Percentiles rank a stretch among this genome's conserved stretches.
Conservation (phyloP, 2,329 filamentous ascomycete species). For the Xylariaceae sp. region DNA sequence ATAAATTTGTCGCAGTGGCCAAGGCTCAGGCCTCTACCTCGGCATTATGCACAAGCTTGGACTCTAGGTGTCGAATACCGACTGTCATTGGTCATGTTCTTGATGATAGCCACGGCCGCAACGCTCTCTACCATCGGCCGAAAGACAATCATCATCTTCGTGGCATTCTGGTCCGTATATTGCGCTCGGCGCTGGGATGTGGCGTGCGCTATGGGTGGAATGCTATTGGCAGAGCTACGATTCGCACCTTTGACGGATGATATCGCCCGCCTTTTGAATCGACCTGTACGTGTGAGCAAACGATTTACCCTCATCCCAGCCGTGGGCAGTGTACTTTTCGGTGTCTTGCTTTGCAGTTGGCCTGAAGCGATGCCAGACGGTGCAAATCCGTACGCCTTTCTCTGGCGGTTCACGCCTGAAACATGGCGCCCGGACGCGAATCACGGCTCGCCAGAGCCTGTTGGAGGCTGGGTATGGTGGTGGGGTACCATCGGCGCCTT, state of each 20-base stretch:
- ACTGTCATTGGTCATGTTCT: slow-evolving; percentile 15
- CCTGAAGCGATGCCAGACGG: slow-evolving; percentile 10
- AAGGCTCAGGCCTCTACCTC: slow-evolving; percentile 11
- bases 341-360: slow-evolving; percentile 13
- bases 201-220: slow-evolving; percentile 15
- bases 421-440: slow-evolving; percentile 8
- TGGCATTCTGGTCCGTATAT: slow-evolving; percentile 14
- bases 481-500: slow-evolving; percentile 16
- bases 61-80: slow-evolving; percentile 17
- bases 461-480: slow-evolving; percentile 17
- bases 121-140: slow-evolving; percentile 14
- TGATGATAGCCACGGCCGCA: slow-evolving; percentile 16
- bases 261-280: slow-evolving; percentile 13
- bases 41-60: slow-evolving; percentile 13
- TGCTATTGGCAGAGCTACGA: slow-evolving; percentile 14
- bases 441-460: slow-evolving; percentile 13
- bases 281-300: slow-evolving; percentile 12
- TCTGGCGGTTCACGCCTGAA: slow-evolving; percentile 10
- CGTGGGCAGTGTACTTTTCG: slow-evolving; percentile 9
- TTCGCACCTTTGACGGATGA: slow-evolving; percentile 14
- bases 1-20: slow-evolving; percentile 11
- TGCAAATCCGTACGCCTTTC: slow-evolving; percentile 12
- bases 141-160: slow-evolving; percentile 13
- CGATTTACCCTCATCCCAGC: slow-evolving; percentile 11
- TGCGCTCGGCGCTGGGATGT: slow-evolving; percentile 15